Percentiles rank a stretch among this genome's conserved stretches.
Conservation (phyloP, 164 flowering plant genomes). For the Buxus sempervirens region DNA sequence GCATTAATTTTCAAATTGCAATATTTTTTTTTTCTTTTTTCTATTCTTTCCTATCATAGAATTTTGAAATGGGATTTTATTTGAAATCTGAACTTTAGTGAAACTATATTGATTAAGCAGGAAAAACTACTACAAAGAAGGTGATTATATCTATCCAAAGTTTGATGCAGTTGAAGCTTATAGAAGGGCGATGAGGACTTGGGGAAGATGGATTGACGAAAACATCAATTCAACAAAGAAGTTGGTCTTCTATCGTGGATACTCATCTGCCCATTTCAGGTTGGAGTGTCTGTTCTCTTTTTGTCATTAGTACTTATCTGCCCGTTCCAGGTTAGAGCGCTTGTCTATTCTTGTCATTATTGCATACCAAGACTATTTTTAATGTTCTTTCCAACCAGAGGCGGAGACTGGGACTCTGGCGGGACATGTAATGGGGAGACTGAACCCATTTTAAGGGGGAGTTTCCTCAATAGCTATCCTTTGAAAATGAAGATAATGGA, state of each 20-base stretch:
- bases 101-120: constrained; percentile 36
- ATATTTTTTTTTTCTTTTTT: background rate
- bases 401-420: constrained; percentile 99
- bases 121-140: constrained; percentile 87
- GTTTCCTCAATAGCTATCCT: constrained; percentile 68
- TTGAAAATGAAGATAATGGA: constrained; percentile 81
- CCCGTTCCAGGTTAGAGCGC: constrained; percentile 74
- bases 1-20: constrained; percentile 1
- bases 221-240: constrained; percentile 49
- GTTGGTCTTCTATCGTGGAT: constrained; percentile 80
- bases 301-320: constrained; percentile 22
- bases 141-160: constrained; percentile 67
- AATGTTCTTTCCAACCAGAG: constrained; percentile 40
- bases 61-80: background rate
- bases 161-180: constrained; percentile 88
- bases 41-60: background rate
- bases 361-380: background rate
- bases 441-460: constrained; percentile 56
- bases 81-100: background rate
- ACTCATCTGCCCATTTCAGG: constrained; percentile 94
- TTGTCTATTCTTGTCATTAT: background rate
- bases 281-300: constrained; percentile 6
- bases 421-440: constrained; percentile 86
- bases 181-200: constrained; percentile 70
- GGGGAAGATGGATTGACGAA: constrained; percentile 78